phyloP scores from a whole-genome alignment of 1,284 basidiomycete genomes.

The Sporisorium graminicola region DNA sequence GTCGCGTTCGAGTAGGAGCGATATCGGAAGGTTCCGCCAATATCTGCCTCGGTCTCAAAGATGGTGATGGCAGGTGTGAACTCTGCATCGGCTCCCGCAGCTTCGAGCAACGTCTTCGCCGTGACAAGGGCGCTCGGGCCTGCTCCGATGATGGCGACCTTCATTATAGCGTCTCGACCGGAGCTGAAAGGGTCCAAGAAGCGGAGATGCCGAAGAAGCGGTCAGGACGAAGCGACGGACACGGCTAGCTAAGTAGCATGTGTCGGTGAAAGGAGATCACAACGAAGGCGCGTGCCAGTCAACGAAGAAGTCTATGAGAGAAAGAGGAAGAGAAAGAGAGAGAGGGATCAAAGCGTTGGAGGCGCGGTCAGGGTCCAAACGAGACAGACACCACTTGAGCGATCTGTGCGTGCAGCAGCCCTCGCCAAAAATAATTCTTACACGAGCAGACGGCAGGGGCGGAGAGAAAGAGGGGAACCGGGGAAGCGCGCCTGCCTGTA shows the following conservation, averaged over 20 bases:
- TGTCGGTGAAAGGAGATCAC: neutral
- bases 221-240: neutral
- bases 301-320: no score
- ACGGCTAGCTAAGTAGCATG: neutral
- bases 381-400: neutral
- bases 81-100: slow-evolving; percentile 29
- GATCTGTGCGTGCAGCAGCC: slow-evolving; percentile 1
- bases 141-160: slow-evolving; percentile 60
- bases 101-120: slow-evolving; percentile 73
- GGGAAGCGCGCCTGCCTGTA: no score
- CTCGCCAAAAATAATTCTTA: no score
- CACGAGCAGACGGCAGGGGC: no score
- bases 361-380: slow-evolving; percentile 1
- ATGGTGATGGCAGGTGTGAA: slow-evolving; percentile 73
- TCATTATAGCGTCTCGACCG: slow-evolving; percentile 11
- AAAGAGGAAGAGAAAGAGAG: no score
- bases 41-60: slow-evolving; percentile 75
- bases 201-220: neutral
- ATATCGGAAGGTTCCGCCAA: slow-evolving; percentile 76
- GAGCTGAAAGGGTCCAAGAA: neutral
- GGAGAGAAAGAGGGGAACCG: slow-evolving; percentile 73
- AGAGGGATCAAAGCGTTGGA: neutral
- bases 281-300: neutral
- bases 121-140: slow-evolving; percentile 77
- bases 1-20: slow-evolving; percentile 73